Conservation (phyloP, 225 moss, liverwort and hornwort species). For the Bryum argenteum region DNA sequence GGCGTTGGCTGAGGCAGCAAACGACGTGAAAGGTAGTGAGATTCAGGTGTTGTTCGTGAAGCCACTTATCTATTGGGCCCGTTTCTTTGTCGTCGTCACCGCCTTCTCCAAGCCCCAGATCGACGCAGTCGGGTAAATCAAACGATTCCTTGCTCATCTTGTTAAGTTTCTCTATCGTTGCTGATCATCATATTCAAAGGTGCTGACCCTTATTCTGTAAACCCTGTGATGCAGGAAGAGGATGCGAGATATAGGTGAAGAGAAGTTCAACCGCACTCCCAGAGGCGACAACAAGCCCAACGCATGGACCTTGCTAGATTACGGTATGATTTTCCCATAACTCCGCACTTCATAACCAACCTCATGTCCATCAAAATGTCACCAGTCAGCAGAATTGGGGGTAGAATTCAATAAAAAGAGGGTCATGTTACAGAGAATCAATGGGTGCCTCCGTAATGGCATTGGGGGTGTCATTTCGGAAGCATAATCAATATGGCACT, state of each 20-base stretch:
- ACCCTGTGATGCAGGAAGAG: constrained; percentile 54
- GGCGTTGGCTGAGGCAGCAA: constrained; percentile 79
- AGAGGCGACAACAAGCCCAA: constrained; percentile 79
- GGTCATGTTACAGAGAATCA: too few species aligned
- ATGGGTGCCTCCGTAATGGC: too few species aligned
- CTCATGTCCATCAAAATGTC: too few species aligned
- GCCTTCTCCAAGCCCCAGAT: constrained; percentile 92
- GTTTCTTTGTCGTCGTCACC: constrained; percentile 87
- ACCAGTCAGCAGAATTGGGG: too few species aligned
- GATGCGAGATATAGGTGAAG: constrained; percentile 73
- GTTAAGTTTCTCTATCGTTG: not conserved
- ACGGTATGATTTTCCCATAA: constrained; percentile 53
- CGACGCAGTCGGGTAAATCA: constrained; percentile 77
- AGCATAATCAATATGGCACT: too few species aligned
- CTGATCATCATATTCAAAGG: too few species aligned
- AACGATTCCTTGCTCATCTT: not conserved
- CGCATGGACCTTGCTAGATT: constrained; percentile 83
- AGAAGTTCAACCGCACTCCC: constrained; percentile 61
- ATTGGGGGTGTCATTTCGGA: too few species aligned
- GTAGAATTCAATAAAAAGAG: too few species aligned
- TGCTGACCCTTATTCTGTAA: constrained; percentile 16
- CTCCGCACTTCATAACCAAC: too few species aligned
- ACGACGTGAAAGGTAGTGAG: constrained; percentile 87
- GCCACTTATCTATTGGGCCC: constrained; percentile 92
- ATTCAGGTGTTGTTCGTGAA: constrained; percentile 87